A percentile compares a stretch with the other conserved stretches of the same genome.
Evolutionary conservation across 169 alveolate species (phyloP).

Genomic region (Eimeria sp.): DNA sequence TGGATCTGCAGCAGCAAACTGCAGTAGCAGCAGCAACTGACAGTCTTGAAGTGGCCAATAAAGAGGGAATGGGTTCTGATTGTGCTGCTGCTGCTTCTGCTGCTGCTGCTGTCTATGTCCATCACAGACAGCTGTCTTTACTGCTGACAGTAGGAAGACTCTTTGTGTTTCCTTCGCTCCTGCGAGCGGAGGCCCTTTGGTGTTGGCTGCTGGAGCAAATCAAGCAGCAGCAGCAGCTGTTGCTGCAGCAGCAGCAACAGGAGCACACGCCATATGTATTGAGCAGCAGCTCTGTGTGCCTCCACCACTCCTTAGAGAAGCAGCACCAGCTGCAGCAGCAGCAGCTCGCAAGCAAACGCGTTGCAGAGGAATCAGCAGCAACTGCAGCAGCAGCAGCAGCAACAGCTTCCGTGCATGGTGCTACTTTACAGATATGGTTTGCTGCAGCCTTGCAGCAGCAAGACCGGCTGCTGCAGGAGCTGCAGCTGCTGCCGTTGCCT

Average conservation of each 20-base stretch:
- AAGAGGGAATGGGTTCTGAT: not conserved
- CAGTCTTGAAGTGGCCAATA: not conserved
- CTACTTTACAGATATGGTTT: not conserved
- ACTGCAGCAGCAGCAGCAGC: constrained; percentile 20
- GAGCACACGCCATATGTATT: not conserved
- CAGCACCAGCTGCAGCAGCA: constrained; percentile 40
- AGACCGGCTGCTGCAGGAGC: constrained; percentile 17
- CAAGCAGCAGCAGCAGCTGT: constrained; percentile 41
- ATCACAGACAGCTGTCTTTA: constrained; percentile 26
- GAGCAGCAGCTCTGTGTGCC: constrained; percentile 6
- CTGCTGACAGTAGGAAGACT: not conserved
- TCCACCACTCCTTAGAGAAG: constrained; percentile 31
- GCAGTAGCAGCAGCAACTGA: not conserved
- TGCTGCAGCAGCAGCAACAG: constrained; percentile 15
- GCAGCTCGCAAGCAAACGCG: constrained; percentile 46
- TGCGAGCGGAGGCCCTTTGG: constrained; percentile 14
- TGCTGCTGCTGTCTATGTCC: constrained; percentile 5
- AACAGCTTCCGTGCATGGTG: constrained; percentile 2
- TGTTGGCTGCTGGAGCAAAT: constrained; percentile 17
- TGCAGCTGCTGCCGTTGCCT: constrained; percentile 51
- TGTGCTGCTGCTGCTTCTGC: constrained; percentile 45
- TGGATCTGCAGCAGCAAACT: not conserved
- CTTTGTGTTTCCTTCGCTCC: not conserved
- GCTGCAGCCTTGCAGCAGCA: not conserved
- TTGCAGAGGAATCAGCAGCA: not conserved